Percentiles rank a stretch among this genome's conserved stretches.
phyloP scores from a whole-genome alignment of 2,329 filamentous ascomycete species.

The Leptosphaerulina australis region DNA sequence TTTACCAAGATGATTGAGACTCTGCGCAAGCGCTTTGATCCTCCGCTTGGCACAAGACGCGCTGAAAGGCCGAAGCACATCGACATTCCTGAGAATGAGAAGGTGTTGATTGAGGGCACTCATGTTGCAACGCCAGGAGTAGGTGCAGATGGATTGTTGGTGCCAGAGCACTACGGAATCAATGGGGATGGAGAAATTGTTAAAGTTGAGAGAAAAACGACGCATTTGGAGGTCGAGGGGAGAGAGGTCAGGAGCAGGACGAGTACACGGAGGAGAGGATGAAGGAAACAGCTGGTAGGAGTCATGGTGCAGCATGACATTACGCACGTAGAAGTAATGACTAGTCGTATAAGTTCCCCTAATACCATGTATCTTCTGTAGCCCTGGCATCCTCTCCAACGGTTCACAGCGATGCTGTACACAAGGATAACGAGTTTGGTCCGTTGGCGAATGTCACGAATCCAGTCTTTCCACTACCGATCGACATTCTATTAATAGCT shows the following conservation, averaged over 20 bases:
- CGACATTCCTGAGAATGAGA: conserved; percentile 32
- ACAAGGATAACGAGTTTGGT: too few relatives aligned
- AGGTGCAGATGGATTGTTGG: conserved; percentile 15
- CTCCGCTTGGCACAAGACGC: conserved; percentile 56
- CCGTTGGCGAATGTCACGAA: too few relatives aligned
- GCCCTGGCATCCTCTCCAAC: too few relatives aligned
- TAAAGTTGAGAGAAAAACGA: conserved; percentile 29
- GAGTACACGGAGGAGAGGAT: conserved; percentile 23
- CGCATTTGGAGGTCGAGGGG: conserved; percentile 37
- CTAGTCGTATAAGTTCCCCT: too few relatives aligned
- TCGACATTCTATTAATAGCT: too few relatives aligned
- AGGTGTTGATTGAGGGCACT: conserved; percentile 44
- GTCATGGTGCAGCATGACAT: too few relatives aligned
- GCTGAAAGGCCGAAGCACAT: conserved; percentile 21
- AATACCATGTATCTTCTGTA: too few relatives aligned
- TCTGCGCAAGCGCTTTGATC: conserved; percentile 75
- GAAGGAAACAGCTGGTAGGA: not conserved
- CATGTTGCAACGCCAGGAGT: conserved; percentile 39
- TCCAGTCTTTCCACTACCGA: too few relatives aligned
- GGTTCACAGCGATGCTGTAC: too few relatives aligned
- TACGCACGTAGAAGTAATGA: not conserved
- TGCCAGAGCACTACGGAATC: conserved; percentile 30
- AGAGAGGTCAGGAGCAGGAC: conserved; percentile 36
- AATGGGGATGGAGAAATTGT: conserved; percentile 21
- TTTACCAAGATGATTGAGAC: conserved; percentile 86